A percentile compares a stretch with the other conserved stretches of the same genome.
Evolutionary conservation across 139 green algal species (phyloP).

Genomic region (Haematococcus sp.): DNA sequence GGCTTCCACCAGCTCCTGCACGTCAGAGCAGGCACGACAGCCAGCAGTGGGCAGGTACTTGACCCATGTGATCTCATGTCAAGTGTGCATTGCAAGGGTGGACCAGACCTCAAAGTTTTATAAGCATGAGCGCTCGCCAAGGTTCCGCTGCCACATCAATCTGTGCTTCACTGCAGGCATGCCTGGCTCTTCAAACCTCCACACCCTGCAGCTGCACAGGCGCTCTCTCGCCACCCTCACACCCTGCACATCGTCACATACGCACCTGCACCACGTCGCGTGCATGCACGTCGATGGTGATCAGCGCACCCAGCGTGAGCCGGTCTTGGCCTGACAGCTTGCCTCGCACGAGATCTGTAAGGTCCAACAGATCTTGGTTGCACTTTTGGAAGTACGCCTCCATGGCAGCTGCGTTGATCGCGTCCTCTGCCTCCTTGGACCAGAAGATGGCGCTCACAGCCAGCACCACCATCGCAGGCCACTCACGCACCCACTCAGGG

Average conservation of each 20-base stretch:
- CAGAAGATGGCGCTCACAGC: constrained; percentile 66
- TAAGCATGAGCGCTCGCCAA: neutral
- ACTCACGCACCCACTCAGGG: constrained; percentile 71
- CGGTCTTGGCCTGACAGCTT: constrained; percentile 56
- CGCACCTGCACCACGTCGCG: constrained; percentile 65
- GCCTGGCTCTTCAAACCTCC: too few relatives aligned
- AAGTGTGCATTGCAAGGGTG: too few relatives aligned
- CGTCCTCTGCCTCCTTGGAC: constrained; percentile 59
- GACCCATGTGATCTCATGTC: too few relatives aligned
- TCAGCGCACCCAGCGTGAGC: constrained; percentile 72
- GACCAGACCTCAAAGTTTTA: neutral
- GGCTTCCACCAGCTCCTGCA: constrained; percentile 14
- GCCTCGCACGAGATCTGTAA: constrained; percentile 72
- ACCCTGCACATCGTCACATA: neutral
- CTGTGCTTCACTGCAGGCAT: too few relatives aligned
- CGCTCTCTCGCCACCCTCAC: neutral
- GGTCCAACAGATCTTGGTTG: constrained; percentile 66
- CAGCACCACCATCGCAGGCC: constrained; percentile 82
- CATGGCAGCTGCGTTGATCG: constrained; percentile 37
- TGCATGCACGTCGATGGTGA: constrained; percentile 81
- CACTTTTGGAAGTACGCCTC: constrained; percentile 52
- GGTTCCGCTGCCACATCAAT: too few relatives aligned
- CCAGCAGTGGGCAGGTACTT: too few relatives aligned
- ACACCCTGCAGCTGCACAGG: neutral
- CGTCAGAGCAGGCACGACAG: neutral